These are phyloP conservation scores for Ophiocordyceps camponoti-rufipedis DNA, from an alignment of 2,329 filamentous ascomycete genomes.

Conservation along the genomic window DNA sequence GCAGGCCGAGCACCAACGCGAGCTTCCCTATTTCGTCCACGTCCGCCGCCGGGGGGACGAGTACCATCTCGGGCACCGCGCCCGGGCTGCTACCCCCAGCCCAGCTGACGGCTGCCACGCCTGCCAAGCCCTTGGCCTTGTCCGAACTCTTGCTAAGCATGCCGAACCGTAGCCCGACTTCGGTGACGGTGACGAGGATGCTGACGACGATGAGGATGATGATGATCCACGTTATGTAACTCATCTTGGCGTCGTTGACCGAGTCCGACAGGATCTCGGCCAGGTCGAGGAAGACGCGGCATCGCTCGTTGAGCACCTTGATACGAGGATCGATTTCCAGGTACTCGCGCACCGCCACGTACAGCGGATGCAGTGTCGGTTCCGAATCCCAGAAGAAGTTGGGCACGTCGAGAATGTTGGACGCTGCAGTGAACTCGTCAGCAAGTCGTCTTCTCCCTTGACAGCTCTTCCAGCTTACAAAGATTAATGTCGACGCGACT, in stretches of 20 bases:
- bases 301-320: slow-evolving; percentile 92
- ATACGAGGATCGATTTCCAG: slow-evolving; percentile 94
- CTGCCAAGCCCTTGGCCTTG: slow-evolving; percentile 3
- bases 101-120: slow-evolving; percentile 4
- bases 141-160: slow-evolving; percentile 32
- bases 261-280: slow-evolving; percentile 88
- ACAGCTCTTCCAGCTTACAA: slow-evolving; percentile 38
- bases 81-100: slow-evolving; percentile 3
- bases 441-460: neutral
- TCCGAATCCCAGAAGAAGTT: slow-evolving; percentile 99
- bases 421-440: slow-evolving; percentile 36
- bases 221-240: slow-evolving; percentile 91
- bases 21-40: slow-evolving; percentile 16
- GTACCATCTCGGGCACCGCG: slow-evolving; percentile 4
- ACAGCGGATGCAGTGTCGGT: slow-evolving; percentile 84
- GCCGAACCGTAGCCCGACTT: slow-evolving; percentile 73
- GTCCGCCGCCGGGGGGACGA: slow-evolving; percentile 6
- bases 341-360: slow-evolving; percentile 88
- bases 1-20: slow-evolving; percentile 15
- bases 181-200: slow-evolving; percentile 78
- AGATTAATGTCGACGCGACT: slow-evolving; percentile 93
- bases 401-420: slow-evolving; percentile 87
- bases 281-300: slow-evolving; percentile 87
- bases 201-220: slow-evolving; percentile 84
- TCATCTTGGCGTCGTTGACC: slow-evolving; percentile 91